Base-by-base conservation (phyloP, 2,329 filamentous ascomycete genomes). In the Fusarium brevicatenulatum region DNA sequence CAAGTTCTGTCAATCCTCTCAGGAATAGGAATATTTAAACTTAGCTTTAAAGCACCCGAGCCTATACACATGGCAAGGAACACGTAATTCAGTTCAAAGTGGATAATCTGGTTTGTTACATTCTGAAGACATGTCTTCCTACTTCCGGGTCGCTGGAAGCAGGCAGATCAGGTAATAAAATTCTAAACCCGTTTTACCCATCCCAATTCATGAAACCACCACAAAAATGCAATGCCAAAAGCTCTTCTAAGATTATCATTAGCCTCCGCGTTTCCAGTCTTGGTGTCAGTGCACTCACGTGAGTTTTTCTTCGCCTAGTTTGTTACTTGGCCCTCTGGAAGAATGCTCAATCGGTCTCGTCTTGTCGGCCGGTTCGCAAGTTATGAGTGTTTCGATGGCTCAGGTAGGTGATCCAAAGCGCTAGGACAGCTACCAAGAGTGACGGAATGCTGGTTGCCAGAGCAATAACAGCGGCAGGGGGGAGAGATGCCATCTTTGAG, bases 151-250 rank as follows among this genome's bases (percentile, higher is more conserved):
- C 23, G 4, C 42, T 15, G 0, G 15, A 43, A 43, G 1, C 42
- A 11, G 21, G 0, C 6, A 43, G 9, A 15, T 8, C 9, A 43
- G 9, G 15, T 3, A 18, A 11, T 7, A 18, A 43, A 25, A 43
- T 6, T 0, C 23, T 18, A 6, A 43, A 18, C 23, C 15, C 2
- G 1, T 12, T 5, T 10, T 8, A 18, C 9, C 2, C 6, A 9
- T 16, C 4, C 42, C 6, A 8, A 3, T 25, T 2, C 2, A 43
- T 25, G 6, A 5, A 25, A 12, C 19, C 18, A 18, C 2, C 23
- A 43, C 9, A 8, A 25, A 10, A 43, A 3, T 1, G 0, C 6
- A 18, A 43, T 4, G 0, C 9, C 5, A 8, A 43, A 6, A 43
- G 42, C 9, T 25, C 42, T 18, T 43, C 23, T 43, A 0, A 12